Conservation (phyloP, 257 asterid species). For the Solanum pinnatisectum region DNA sequence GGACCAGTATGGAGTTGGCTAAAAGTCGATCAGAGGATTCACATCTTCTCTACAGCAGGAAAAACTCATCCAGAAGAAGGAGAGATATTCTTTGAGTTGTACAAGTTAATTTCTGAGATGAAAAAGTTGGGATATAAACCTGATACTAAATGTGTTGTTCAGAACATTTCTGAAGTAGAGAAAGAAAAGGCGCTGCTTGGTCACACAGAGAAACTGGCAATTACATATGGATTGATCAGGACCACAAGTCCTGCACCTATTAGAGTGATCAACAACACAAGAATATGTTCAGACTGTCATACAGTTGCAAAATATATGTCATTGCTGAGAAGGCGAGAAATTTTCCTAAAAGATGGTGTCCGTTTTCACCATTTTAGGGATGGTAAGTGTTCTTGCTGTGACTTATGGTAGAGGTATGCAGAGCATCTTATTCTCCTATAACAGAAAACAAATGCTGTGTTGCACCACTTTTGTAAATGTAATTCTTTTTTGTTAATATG, state of each 20-base stretch:
- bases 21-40: slow-evolving; percentile 24
- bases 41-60: slow-evolving; percentile 38
- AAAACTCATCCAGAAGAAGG: slow-evolving; percentile 46
- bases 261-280: slow-evolving; percentile 49
- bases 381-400: slow-evolving; percentile 56
- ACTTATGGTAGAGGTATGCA: slow-evolving; percentile 23
- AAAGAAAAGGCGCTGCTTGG: slow-evolving; percentile 44
- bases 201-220: slow-evolving; percentile 57
- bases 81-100: slow-evolving; percentile 40
- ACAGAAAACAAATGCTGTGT: neutral
- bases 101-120: slow-evolving; percentile 41
- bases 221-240: slow-evolving; percentile 45
- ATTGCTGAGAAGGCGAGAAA: slow-evolving; percentile 33
- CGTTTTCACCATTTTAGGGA: slow-evolving; percentile 49
- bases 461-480: neutral
- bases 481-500: neutral
- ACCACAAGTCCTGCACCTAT: slow-evolving; percentile 13
- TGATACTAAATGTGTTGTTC: slow-evolving; percentile 40
- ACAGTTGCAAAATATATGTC: slow-evolving; percentile 43
- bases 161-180: slow-evolving; percentile 25
- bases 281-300: slow-evolving; percentile 54
- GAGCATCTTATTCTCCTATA: neutral
- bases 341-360: slow-evolving; percentile 46
- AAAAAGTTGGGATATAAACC: slow-evolving; percentile 41
- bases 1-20: slow-evolving; percentile 55